phyloP scores from a whole-genome alignment of 345 rosid genomes.

The Aquilaria sinensis region DNA sequence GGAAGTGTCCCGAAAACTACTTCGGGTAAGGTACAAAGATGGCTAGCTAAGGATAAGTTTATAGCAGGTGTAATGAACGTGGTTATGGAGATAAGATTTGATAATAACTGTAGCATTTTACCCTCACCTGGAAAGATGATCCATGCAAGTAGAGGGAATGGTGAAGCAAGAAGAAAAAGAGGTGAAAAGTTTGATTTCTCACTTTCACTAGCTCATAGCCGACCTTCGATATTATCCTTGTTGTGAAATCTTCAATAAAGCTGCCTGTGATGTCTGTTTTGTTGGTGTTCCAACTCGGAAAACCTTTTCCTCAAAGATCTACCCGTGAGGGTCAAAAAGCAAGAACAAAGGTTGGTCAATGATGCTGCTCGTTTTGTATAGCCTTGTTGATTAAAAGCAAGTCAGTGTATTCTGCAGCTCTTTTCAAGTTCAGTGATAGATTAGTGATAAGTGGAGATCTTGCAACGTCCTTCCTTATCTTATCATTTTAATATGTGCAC shows the following conservation, averaged over 20 bases:
- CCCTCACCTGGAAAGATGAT: background rate
- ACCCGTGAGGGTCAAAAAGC: too few relatives aligned
- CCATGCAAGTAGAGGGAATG: background rate
- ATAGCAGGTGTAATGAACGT: constrained; percentile 25
- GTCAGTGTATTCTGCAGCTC: too few relatives aligned
- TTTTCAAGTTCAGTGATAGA: too few relatives aligned
- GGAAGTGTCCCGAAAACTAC: constrained; percentile 50
- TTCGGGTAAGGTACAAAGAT: constrained; percentile 56
- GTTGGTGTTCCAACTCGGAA: background rate
- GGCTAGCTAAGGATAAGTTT: constrained; percentile 41
- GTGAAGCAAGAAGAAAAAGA: background rate
- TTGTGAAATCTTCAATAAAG: constrained; percentile 15
- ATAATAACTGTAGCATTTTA: background rate
- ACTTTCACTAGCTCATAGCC: constrained; percentile 4
- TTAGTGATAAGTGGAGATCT: too few relatives aligned
- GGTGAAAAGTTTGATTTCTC: background rate
- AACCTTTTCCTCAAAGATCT: too few relatives aligned
- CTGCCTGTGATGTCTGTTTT: background rate
- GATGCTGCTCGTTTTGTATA: background rate
- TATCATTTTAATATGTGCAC: too few relatives aligned
- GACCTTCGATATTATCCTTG: constrained; percentile 12
- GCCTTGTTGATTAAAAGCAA: too few relatives aligned
- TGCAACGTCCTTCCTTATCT: too few relatives aligned
- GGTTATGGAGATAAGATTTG: constrained; percentile 27
- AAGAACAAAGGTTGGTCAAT: background rate